Conservation (phyloP, 1,139 yeast species). For the Diutina siamensis region DNA sequence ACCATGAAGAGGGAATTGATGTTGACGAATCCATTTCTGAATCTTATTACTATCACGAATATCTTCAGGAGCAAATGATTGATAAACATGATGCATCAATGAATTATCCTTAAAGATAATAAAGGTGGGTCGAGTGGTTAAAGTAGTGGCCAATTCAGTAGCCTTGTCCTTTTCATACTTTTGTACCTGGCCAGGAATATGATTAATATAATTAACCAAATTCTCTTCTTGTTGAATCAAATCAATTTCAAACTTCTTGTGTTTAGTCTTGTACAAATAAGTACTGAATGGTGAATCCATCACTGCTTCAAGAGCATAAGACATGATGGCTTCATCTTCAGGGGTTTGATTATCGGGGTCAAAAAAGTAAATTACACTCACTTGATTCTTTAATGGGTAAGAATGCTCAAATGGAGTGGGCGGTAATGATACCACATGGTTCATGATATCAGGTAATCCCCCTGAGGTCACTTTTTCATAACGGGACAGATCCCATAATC, state of each 20-base stretch:
- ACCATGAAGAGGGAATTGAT: conserved; percentile 38
- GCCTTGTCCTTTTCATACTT: conserved; percentile 26
- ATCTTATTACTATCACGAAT: conserved; percentile 38
- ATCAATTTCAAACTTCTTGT: conserved; percentile 27
- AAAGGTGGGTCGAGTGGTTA: conserved; percentile 51
- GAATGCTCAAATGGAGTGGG: conserved; percentile 10
- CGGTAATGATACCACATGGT: conserved; percentile 13
- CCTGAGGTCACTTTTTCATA: conserved; percentile 28
- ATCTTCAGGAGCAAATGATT: conserved; percentile 53
- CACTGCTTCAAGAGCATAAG: conserved; percentile 46
- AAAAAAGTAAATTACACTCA: conserved; percentile 43
- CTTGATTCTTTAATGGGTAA: conserved; percentile 20
- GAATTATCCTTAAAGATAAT: conserved; percentile 48
- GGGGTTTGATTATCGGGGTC: conserved; percentile 38
- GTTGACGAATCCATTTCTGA: conserved; percentile 34
- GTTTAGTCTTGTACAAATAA: conserved; percentile 37
- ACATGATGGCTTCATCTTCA: conserved; percentile 53
- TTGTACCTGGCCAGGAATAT: conserved; percentile 19
- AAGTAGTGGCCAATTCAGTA: conserved; percentile 36
- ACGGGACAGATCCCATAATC: conserved; percentile 24
- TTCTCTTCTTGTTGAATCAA: conserved; percentile 31
- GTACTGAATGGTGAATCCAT: conserved; percentile 46
- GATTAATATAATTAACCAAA: conserved; percentile 29
- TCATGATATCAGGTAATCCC: conserved; percentile 31
- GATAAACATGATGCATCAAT: conserved; percentile 39